Conservation (phyloP, 129 eudicot species). For the Mikania micrantha region DNA sequence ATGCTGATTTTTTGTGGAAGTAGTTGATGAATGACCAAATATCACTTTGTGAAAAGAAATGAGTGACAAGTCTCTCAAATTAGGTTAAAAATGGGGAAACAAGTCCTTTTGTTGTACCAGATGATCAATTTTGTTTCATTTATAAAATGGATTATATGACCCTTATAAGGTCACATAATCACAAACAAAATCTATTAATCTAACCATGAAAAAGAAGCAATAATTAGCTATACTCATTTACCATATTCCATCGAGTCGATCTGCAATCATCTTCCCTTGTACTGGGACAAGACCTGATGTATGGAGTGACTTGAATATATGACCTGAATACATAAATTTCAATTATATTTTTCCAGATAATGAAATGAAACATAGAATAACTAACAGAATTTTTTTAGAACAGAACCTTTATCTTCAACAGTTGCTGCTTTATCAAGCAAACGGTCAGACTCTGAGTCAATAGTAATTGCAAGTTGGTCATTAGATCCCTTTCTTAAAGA, state of each 20-base stretch:
- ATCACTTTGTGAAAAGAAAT: too few relatives aligned
- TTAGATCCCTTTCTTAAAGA: slow-evolving; percentile 72
- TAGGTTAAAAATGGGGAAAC: neutral
- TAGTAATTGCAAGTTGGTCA: slow-evolving; percentile 76
- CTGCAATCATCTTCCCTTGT: slow-evolving; percentile 91
- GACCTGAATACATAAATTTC: slow-evolving; percentile 53
- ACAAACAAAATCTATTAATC: neutral
- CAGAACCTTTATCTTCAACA: slow-evolving; percentile 77
- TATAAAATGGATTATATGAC: neutral
- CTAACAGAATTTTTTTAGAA: neutral
- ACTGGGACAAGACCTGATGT: slow-evolving; percentile 79
- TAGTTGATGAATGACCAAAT: neutral
- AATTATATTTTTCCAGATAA: neutral
- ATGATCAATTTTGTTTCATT: neutral
- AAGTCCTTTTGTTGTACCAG: neutral
- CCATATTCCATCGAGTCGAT: slow-evolving; percentile 93
- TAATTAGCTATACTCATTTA: slow-evolving; percentile 25
- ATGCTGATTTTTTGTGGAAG: neutral
- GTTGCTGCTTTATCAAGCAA: slow-evolving; percentile 55
- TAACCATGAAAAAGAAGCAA: neutral
- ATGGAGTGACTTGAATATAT: slow-evolving; percentile 73
- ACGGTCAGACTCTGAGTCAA: slow-evolving; percentile 74
- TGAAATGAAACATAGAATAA: neutral
- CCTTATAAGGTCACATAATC: neutral
- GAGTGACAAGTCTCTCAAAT: neutral